A percentile compares a stretch with the other conserved stretches of the same genome.
Conservation (phyloP, 2,329 filamentous ascomycete genomes). For the Plenodomus tracheiphilus region DNA sequence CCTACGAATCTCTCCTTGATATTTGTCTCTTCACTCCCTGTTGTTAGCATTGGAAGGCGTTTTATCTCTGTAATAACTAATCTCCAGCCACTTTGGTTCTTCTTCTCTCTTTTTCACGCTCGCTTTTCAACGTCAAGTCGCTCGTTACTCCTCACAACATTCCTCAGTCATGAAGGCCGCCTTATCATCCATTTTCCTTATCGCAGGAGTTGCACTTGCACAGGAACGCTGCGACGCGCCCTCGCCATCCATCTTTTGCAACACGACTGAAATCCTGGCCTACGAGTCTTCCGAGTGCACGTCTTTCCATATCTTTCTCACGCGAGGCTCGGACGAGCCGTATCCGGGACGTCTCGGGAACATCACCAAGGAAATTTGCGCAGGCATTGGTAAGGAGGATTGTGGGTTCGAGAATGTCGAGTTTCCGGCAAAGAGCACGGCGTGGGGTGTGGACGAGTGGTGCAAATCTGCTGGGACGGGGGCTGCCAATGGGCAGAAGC, state of each 20-base stretch:
- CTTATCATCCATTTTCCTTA: constrained; percentile 11
- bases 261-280: constrained; percentile 27
- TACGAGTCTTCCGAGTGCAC: constrained; percentile 25
- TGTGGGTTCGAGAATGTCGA: constrained; percentile 33
- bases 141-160: constrained; percentile 3
- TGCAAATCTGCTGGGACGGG: constrained; percentile 31
- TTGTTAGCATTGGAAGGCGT: constrained; percentile 1
- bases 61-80: neutral
- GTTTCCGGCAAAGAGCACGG: constrained; percentile 32
- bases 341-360: constrained; percentile 33
- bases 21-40: neutral
- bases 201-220: constrained; percentile 14
- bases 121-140: constrained; percentile 2
- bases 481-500: constrained; percentile 24
- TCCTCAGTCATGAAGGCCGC: constrained; percentile 17
- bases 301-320: constrained; percentile 31
- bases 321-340: constrained; percentile 34
- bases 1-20: neutral
- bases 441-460: constrained; percentile 28
- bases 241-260: constrained; percentile 23
- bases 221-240: constrained; percentile 31
- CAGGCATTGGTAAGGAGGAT: constrained; percentile 11
- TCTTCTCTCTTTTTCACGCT: constrained; percentile 1
- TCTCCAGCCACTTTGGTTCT: neutral
- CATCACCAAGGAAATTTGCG: constrained; percentile 26